Evolutionary conservation across 192 early-diverging fungal genomes (phyloP), one percentile per base, ranked within the genome.

Genomic region (Diversispora eburnea): DNA sequence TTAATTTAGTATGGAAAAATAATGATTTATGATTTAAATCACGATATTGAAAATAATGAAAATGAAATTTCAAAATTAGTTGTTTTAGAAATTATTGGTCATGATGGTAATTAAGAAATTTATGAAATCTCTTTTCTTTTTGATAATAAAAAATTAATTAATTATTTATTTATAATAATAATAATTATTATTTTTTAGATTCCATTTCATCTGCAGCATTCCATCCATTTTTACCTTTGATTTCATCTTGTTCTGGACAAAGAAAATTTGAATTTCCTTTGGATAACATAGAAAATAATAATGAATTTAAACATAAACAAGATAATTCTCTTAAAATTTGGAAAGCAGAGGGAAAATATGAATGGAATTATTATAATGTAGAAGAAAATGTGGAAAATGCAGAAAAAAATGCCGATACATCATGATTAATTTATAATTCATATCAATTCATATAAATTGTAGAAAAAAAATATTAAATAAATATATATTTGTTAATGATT

Each of bases 181-280:
- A n/a, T 51, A 19, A 25, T 20, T 58, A 45, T 25, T 64, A 45
- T 3, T 43, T 20, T 56, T 60, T 51, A 80, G 93, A 94, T 80
- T 67, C 84, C 8, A 78, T 89, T 9, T 84, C 89, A 6, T 77
- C 84, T 0, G 82, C 83, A 1, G 64, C 76, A 1, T 85, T 90
- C 25, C 91, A 94, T 68, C 92, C 90, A 39, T 79, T 76, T 19
- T 86, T 88, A 42, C 85, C 90, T 13, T 70, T 91, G 41, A 73
- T 94, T 60, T 88, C 87, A 7, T 87, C 89, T 3, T 84, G 84
- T 9, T 92, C 93, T 3, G 93, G 93, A 0, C 93, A 94, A 71
- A 81, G 93, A 22, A 86, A 82, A 72, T 88, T 73, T 51, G 42
- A 62, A 20, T 25, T 48, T 19, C 25, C 25, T 33, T 45, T 61